Percentiles rank a stretch among this genome's conserved stretches.
phyloP scores from a whole-genome alignment of 495 filamentous ascomycete species.

The Wilcoxina mikolae region DNA sequence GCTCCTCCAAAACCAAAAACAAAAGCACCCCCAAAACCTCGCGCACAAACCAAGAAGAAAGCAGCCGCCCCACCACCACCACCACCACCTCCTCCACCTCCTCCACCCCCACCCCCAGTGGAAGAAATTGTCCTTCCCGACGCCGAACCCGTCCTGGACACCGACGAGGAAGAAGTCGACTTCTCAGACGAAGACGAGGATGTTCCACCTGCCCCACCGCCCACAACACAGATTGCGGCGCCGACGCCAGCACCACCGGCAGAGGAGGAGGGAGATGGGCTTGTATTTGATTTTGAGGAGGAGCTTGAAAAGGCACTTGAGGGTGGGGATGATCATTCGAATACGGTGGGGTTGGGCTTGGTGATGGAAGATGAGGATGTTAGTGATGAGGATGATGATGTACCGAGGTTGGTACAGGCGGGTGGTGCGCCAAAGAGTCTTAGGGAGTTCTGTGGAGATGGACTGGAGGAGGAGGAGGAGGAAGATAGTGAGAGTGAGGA shows the following conservation, averaged over 20 bases:
- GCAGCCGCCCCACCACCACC: not conserved
- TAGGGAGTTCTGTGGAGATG: not conserved
- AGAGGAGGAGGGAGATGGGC: slow-evolving; percentile 14
- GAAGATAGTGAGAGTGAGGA: slow-evolving; percentile 11
- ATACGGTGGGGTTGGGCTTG: not conserved
- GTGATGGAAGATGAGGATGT: not conserved
- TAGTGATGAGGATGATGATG: slow-evolving; percentile 7
- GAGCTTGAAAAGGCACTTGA: slow-evolving; percentile 20
- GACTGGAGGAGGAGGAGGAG: not conserved
- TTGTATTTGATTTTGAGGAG: slow-evolving; percentile 15
- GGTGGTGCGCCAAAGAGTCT: slow-evolving; percentile 5
- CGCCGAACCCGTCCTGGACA: slow-evolving; percentile 3
- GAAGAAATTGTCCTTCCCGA: not conserved
- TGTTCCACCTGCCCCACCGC: slow-evolving; percentile 6
- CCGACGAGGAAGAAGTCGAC: slow-evolving; percentile 14
- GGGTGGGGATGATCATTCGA: slow-evolving; percentile 10
- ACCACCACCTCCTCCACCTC: not conserved
- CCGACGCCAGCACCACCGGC: not conserved
- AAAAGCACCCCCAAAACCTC: slow-evolving; percentile 3
- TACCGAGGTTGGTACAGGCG: not conserved
- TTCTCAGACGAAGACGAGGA: slow-evolving; percentile 21
- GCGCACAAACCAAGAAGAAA: slow-evolving; percentile 8
- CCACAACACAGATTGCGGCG: not conserved
- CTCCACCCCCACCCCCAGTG: not conserved
- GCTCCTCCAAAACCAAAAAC: slow-evolving; percentile 1